Percentiles rank a stretch among this genome's conserved stretches.
Evolutionary conservation across 2,329 filamentous ascomycete genomes (phyloP).

Genomic region (Onygena corvina): DNA sequence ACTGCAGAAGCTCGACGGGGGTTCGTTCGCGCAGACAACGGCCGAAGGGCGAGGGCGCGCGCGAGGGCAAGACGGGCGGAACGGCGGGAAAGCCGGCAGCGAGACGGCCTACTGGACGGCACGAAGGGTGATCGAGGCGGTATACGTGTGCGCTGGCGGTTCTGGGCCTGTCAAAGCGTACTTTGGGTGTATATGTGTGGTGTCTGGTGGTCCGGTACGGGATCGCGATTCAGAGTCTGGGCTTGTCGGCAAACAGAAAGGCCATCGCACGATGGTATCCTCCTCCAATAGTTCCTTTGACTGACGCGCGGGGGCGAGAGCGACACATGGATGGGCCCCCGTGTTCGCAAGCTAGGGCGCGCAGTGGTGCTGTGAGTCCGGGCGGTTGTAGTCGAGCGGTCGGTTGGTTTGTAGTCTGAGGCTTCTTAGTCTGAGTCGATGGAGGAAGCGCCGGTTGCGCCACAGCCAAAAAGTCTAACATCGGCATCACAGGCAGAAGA

Average conservation of each 20-base stretch:
- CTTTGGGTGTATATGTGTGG: not conserved
- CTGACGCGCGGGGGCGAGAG: not conserved
- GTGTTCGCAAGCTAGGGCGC: too few species aligned
- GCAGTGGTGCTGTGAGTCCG: too few species aligned
- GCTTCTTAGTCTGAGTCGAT: too few species aligned
- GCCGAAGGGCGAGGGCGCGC: not conserved
- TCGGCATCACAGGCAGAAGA: too few species aligned
- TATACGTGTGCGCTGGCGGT: constrained; percentile 4
- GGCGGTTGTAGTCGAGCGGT: too few species aligned
- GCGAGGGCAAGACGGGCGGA: too few species aligned
- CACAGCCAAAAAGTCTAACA: not conserved
- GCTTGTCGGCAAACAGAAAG: constrained; percentile 6
- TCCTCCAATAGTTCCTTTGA: constrained; percentile 6
- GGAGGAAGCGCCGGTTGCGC: not conserved
- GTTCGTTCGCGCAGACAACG: not conserved
- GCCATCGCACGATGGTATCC: not conserved
- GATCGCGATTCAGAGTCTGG: constrained; percentile 1
- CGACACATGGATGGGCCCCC: constrained; percentile 2
- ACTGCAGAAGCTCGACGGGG: constrained; percentile 10
- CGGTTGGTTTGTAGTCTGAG: too few species aligned
- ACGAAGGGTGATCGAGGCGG: not conserved
- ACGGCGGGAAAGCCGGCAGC: not conserved
- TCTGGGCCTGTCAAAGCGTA: not conserved
- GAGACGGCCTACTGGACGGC: not conserved
- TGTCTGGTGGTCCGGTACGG: not conserved